A percentile compares a stretch with the other conserved stretches of the same genome.
These are phyloP conservation scores for Pythium rishiriense DNA, from an alignment of 352 stramenopile species.

Conservation along the genomic window DNA sequence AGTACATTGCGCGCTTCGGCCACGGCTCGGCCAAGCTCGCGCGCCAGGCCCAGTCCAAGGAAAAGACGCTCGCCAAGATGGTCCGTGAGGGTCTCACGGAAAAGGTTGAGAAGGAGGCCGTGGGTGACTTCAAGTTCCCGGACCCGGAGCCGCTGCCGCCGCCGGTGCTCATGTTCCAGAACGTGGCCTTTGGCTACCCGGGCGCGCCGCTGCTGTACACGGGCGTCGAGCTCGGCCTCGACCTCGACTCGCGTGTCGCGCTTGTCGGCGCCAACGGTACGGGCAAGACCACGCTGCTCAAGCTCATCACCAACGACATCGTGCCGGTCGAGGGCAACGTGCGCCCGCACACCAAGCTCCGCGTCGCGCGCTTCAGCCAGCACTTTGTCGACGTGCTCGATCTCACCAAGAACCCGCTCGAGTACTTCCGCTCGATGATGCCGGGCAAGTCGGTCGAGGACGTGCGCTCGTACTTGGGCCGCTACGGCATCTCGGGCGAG, in stretches of 20 bases:
- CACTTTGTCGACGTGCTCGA: slow-evolving; percentile 99
- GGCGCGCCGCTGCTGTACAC: slow-evolving; percentile 90
- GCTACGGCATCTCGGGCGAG: slow-evolving; percentile 95
- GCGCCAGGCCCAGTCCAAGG: slow-evolving; percentile 97
- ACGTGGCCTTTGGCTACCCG: slow-evolving; percentile 96
- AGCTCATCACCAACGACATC: slow-evolving; percentile 97
- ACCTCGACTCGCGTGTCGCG: slow-evolving; percentile 96
- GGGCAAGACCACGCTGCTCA: slow-evolving; percentile 97
- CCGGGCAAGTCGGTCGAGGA: slow-evolving; percentile 93
- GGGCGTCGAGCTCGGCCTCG: slow-evolving; percentile 95
- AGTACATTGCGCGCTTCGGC: slow-evolving; percentile 99
- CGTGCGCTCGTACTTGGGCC: slow-evolving; percentile 94
- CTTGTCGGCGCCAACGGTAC: slow-evolving; percentile 97
- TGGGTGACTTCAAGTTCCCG: slow-evolving; percentile 95
- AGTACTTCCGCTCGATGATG: slow-evolving; percentile 97
- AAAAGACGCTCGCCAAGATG: slow-evolving; percentile 99
- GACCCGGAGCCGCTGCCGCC: slow-evolving; percentile 95
- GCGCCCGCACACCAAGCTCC: slow-evolving; percentile 95
- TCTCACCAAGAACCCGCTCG: slow-evolving; percentile 92
- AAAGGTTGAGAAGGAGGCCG: slow-evolving; percentile 89
- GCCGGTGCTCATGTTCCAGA: slow-evolving; percentile 97
- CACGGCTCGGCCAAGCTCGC: slow-evolving; percentile 97
- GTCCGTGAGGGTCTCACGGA: slow-evolving; percentile 94
- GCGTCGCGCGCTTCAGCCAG: slow-evolving; percentile 97
- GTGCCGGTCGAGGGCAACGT: slow-evolving; percentile 93